Evolutionary conservation across 2,329 filamentous ascomycete species (phyloP), one percentile per base, ranked within the genome.

Genomic region (Monosporascus sp.): DNA sequence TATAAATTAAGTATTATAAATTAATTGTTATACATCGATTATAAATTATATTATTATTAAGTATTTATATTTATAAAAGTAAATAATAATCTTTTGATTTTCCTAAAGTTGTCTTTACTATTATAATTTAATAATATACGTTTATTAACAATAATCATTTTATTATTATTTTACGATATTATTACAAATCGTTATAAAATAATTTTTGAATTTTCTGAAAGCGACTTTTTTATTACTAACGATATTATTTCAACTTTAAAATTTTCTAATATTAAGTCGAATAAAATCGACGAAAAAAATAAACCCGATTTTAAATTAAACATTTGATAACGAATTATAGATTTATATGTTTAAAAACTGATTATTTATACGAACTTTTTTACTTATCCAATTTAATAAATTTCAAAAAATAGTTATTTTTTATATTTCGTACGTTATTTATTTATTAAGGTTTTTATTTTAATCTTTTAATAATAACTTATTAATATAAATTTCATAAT

Each of bases 361-460:
- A 27, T 27, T 27, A 27, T 27, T 8, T 27, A 14, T 35, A 44
- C 17, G 47, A 35, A 44, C 24, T 18, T 15, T 49, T 20, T 45
- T 49, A 45, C 44, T 38, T 51, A 49, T 51, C 25, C 18, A 44
- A 50, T 36, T 6, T 17, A 25, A 50, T 46, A 44, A 44, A 25
- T 2, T 22, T n/a, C 25, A 3, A 0, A 27, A 27, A 27, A 27
- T 27, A 8, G 25, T 27, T 9, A 9, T 27, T 27, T 27, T 8
- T 2, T 27, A 8, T 9, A 27, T 9, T 27, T 9, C 25, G 25
- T 44, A 24, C 18, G 22, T 18, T 3, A 39, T 38, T n/a, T n/a
- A n/a, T 20, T 45, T 46, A 9, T 50, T 49, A n/a, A n/a, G n/a
- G 45, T n/a, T 46, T 17, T 45, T n/a, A 22, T 3, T 38, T 37